Evolutionary conservation across 345 rosid genomes (phyloP), one percentile per base, ranked within the genome.

Genomic region (Punica granatum): DNA sequence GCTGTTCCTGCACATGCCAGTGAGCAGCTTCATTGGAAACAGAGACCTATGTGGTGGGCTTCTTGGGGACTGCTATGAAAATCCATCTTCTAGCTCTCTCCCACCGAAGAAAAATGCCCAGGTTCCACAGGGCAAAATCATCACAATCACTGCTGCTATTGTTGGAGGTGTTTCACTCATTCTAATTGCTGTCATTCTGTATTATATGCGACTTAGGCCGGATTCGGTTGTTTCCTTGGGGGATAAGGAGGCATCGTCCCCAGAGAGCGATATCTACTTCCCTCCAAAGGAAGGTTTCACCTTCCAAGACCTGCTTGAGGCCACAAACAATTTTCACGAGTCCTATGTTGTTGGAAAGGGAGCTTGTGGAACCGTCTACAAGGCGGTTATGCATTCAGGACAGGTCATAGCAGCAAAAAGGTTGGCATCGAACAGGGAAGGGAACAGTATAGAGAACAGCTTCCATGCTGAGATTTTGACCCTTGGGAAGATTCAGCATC

Each of bases 361-460:
- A 56, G 99, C 97, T 42, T 90, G 96, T 65, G 99, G 99, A 74
- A 87, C 92, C 1, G 98, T 95, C 34, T 95, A 90, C 72, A 92
- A 84, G 74, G 97, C 98, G 18, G 83, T 79, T 64, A 73, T 92
- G 93, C 82, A 77, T 12, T 77, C 88, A 2, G 97, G 97, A 33
- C 85, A 76, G 74, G 76, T 75, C 53, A 73, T 90, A 48, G 99
- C 99, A 3, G 96, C 88, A 42, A 95, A 95, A 72, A 88, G 76
- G 77, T 80, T 92, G 4, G 84, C 86, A 69, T 92, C 99, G 2
- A 74, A 92, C 70, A 70, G 90, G 61, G 98, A 92, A 73, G 97
- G 97, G n/a, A 85, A 65, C 82, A 86, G 70, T 72, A 80, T 88
- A 1, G 96, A 95, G 48, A 82, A 88, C 63, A 95, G 99, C 75